phyloP scores from a whole-genome alignment of 176 grass and related monocot species.

The Raddia guianensis region DNA sequence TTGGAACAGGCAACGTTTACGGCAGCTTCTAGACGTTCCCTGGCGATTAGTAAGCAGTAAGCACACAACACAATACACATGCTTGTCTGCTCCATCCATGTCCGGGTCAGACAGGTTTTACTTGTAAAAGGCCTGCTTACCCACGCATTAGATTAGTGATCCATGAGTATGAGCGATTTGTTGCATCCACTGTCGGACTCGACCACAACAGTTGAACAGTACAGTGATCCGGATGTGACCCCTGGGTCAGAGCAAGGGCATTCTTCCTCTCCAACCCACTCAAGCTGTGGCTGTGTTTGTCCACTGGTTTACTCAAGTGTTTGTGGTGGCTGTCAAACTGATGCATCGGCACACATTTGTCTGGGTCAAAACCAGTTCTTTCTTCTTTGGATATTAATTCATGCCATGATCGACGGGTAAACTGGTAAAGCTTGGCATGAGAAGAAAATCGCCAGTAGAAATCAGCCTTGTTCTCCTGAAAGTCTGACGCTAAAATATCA shows the following conservation, averaged over 20 bases:
- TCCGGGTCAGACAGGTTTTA: not conserved
- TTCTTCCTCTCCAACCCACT: conserved; percentile 42
- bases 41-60: too few relatives aligned
- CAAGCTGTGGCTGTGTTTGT: conserved; percentile 17
- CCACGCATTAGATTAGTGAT: not conserved
- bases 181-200: conserved; percentile 42
- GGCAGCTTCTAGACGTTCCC: conserved; percentile 30
- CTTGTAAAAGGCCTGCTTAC: not conserved
- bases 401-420: not conserved
- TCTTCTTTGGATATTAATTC: not conserved
- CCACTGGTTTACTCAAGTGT: not conserved
- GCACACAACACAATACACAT: not conserved
- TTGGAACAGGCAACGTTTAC: conserved; percentile 35
- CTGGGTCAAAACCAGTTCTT: conserved; percentile 31
- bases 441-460: not conserved
- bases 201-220: conserved; percentile 34
- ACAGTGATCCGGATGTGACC: not conserved
- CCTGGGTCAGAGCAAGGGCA: conserved; percentile 37
- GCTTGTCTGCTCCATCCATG: not conserved
- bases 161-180: not conserved
- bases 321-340: conserved; percentile 15
- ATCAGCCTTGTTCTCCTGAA: not conserved
- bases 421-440: not conserved
- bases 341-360: conserved; percentile 15
- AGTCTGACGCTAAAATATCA: not conserved